Evolutionary conservation across 768 basidiomycete genomes (phyloP).

Genomic region (Rhodosporidiobolus odoratus): DNA sequence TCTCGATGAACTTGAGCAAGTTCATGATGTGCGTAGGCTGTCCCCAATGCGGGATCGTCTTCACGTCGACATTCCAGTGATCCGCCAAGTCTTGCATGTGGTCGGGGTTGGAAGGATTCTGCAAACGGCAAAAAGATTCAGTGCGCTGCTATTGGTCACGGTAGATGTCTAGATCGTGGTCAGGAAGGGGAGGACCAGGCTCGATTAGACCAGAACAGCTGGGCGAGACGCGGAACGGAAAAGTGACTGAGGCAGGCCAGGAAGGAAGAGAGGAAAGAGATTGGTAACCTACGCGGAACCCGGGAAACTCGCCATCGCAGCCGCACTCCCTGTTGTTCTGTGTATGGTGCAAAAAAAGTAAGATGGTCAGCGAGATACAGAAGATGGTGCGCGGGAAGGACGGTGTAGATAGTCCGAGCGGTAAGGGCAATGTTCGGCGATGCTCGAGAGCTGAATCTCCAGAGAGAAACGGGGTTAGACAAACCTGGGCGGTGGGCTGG

Average conservation of each 20-base stretch:
- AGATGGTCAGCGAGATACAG: too few species aligned
- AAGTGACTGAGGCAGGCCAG: not conserved
- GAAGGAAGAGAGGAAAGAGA: not conserved
- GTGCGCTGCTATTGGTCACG: too few species aligned
- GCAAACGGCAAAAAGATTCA: not conserved
- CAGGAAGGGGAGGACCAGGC: too few species aligned
- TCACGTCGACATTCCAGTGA: slow-evolving; percentile 38
- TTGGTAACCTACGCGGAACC: slow-evolving; percentile 26
- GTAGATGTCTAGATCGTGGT: too few species aligned
- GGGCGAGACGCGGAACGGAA: not conserved
- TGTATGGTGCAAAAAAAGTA: too few species aligned
- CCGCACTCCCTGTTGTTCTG: slow-evolving; percentile 40
- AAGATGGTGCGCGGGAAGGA: too few species aligned
- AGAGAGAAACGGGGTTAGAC: too few species aligned
- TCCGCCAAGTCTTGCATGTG: slow-evolving; percentile 38
- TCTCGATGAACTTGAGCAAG: slow-evolving; percentile 36
- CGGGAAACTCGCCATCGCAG: slow-evolving; percentile 41
- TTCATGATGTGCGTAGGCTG: slow-evolving; percentile 38
- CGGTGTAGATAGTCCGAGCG: too few species aligned
- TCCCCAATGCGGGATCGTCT: slow-evolving; percentile 30
- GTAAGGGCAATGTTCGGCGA: too few species aligned
- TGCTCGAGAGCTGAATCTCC: too few species aligned
- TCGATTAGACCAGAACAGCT: not conserved
- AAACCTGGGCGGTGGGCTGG: slow-evolving; percentile 41
- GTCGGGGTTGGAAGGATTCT: slow-evolving; percentile 6